These are phyloP conservation scores for Claviceps digitariae DNA, from an alignment of 2,329 filamentous ascomycete genomes.

Conservation along the genomic window DNA sequence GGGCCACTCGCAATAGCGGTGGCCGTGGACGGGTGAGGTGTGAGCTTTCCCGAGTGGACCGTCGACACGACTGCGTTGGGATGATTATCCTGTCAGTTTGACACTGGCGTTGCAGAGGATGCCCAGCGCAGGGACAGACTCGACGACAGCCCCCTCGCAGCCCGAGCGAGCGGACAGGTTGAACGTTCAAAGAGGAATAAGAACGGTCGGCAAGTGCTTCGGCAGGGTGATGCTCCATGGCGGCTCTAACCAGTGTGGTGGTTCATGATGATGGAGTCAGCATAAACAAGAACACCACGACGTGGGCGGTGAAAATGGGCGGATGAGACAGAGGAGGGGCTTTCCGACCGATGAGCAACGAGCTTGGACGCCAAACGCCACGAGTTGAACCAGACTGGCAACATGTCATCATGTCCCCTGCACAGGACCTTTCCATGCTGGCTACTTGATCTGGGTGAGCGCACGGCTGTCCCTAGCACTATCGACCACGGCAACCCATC, in stretches of 20 bases:
- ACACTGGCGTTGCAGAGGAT: not conserved
- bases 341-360: not conserved
- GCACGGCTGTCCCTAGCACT: not conserved
- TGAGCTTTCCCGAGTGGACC: slow-evolving; percentile 5
- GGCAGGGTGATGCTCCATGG: not conserved
- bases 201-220: not conserved
- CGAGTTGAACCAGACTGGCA: not conserved
- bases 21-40: slow-evolving; percentile 4
- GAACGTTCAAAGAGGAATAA: not conserved
- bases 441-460: not conserved
- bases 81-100: not conserved
- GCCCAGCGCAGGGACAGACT: not conserved
- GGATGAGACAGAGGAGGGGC: not conserved
- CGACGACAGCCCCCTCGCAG: not conserved
- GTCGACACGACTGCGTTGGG: not conserved
- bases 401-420: not conserved
- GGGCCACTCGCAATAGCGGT: slow-evolving; percentile 6
- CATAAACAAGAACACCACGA: not conserved
- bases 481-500: slow-evolving; percentile 2
- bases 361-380: not conserved
- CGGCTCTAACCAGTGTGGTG: no score
- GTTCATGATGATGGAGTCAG: not conserved
- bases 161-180: not conserved
- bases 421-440: not conserved
- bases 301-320: not conserved